phyloP scores from a whole-genome alignment of 495 filamentous ascomycete genomes.

The Xylaria castorea region DNA sequence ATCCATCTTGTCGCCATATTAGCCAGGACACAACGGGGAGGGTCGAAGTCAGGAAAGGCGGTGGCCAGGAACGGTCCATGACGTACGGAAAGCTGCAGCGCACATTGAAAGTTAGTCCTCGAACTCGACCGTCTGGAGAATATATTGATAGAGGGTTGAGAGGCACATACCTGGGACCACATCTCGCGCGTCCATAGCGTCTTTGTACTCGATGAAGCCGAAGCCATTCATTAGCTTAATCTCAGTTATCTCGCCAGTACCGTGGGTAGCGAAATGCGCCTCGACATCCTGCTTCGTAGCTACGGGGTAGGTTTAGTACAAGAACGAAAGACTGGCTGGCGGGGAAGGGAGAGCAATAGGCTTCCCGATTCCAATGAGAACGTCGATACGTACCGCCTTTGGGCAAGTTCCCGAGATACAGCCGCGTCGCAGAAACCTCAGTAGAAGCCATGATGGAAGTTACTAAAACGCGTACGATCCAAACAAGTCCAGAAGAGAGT shows the following conservation, averaged over 20 bases:
- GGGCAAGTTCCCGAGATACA: slow-evolving; percentile 97
- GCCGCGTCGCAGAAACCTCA: slow-evolving; percentile 88
- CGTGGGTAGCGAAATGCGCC: slow-evolving; percentile 92
- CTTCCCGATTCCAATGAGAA: slow-evolving; percentile 40
- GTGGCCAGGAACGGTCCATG: slow-evolving; percentile 41
- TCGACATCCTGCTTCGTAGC: slow-evolving; percentile 97
- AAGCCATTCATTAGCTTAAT: slow-evolving; percentile 99
- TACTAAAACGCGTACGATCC: slow-evolving; percentile 24
- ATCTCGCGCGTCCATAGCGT: slow-evolving; percentile 94
- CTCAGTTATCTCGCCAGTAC: slow-evolving; percentile 95
- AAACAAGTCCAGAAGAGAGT: slow-evolving; percentile 17
- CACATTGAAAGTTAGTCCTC: slow-evolving; percentile 41
- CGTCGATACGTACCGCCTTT: slow-evolving; percentile 78
- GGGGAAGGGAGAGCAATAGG: slow-evolving; percentile 26
- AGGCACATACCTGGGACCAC: slow-evolving; percentile 85
- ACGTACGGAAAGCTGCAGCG: slow-evolving; percentile 64
- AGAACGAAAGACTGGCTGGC: not conserved
- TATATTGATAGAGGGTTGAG: slow-evolving; percentile 22
- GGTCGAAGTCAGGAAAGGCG: slow-evolving; percentile 37
- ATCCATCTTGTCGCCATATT: slow-evolving; percentile 75
- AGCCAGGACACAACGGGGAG: slow-evolving; percentile 44
- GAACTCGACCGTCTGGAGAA: slow-evolving; percentile 26
- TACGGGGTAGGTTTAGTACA: slow-evolving; percentile 52
- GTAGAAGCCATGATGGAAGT: slow-evolving; percentile 56
- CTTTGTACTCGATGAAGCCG: slow-evolving; percentile 99